Base-by-base conservation (phyloP, 1,284 basidiomycete species). In the Ceratobasidium sp. region DNA sequence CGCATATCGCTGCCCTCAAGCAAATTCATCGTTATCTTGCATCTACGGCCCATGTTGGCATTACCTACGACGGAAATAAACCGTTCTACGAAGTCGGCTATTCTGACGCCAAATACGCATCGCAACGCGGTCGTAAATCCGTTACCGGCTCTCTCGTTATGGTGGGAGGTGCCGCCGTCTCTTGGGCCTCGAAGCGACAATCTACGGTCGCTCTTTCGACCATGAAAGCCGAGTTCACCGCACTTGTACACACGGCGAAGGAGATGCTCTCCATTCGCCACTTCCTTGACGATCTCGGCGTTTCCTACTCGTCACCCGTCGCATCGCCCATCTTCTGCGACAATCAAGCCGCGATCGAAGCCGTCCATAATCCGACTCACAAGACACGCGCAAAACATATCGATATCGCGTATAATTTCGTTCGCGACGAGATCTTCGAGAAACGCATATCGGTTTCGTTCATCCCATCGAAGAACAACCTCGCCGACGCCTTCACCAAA, bases 161-260 rank as follows among this genome's bases (percentile, higher is more conserved):
- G 20, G 42, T 79, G 28, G 64, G 33, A 18, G 67, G 56, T n/a
- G 84, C 83, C 18, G 75, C 83, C 1, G 79, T 89, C 46, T 83
- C 84, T 2, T 89, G 87, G 87, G 76, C 76, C 13, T 86, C 86
- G 0, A 83, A 84, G 44, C 44, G 56, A 46, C 78, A 79, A 66
- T 15, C 51, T 1, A 20, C 75, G 9, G 61, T 68, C 26, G 40
- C 79, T 28, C 42, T 77, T 3, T 80, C 79, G 46, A 71, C 78
- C 5, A 70, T 70, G 33, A 75, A 80, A 73, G 78, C 78, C 15
- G 78, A 80, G 42, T 79, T 58, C 49, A 46, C 58, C 18, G 78
- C 78, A 0, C 39, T 66, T 10, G 26, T 26, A 23, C 60, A 75
- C 28, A 26, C 78, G 26, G 44, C 56, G n/a, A 63, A 71, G 26